These are phyloP conservation scores for Tetrahymena thermophila DNA, from an alignment of 73 alveolate species.

Conservation along the genomic window DNA sequence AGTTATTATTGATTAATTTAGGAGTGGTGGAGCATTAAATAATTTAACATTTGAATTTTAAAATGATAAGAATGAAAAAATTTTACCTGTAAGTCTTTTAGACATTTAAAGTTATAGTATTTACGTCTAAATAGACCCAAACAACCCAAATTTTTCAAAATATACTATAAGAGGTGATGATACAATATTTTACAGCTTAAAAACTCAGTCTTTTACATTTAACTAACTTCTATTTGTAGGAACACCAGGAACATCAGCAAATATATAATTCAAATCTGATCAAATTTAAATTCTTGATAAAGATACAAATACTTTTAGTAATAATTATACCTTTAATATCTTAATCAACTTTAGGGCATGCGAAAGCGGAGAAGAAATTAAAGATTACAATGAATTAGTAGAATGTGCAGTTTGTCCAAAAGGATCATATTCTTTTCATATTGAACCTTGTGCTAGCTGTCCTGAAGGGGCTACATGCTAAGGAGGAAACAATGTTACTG, in stretches of 20 bases:
- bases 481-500: slow-evolving; percentile 29
- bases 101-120: background rate
- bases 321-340: background rate
- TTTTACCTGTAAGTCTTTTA: background rate
- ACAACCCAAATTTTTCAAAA: background rate
- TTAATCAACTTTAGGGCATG: background rate
- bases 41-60: background rate
- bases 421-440: slow-evolving; percentile 3
- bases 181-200: background rate
- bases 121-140: background rate
- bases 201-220: background rate
- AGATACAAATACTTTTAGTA: background rate
- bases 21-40: background rate
- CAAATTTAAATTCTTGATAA: background rate
- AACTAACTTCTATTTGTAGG: background rate
- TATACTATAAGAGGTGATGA: background rate
- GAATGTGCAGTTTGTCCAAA: slow-evolving; percentile 16
- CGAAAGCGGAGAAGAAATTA: background rate
- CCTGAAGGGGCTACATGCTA: slow-evolving; percentile 36
- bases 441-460: background rate
- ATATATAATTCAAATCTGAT: background rate
- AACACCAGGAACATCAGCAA: background rate
- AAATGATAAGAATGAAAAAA: background rate
- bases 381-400: background rate
- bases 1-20: background rate